phyloP scores from a whole-genome alignment of 495 filamentous ascomycete genomes.

The Hypomontagnella monticulosa region DNA sequence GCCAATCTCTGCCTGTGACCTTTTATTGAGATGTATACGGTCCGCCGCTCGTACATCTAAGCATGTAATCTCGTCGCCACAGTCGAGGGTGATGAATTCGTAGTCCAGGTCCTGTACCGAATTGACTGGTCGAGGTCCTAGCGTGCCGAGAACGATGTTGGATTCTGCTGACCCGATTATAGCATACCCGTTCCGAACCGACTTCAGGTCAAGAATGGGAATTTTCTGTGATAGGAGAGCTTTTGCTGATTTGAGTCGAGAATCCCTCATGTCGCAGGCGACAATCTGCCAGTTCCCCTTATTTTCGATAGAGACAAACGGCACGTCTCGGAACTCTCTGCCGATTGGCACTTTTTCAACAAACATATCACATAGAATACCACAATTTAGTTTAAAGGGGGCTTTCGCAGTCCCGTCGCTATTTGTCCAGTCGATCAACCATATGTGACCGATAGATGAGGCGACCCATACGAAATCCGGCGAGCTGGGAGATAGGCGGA shows the following conservation, averaged over 20 bases:
- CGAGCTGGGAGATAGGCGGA: constrained; percentile 66
- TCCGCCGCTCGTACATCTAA: constrained; percentile 59
- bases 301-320: constrained; percentile 51
- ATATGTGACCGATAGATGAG: constrained; percentile 70
- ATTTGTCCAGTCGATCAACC: constrained; percentile 79
- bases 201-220: constrained; percentile 47
- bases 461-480: constrained; percentile 74
- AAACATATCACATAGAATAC: constrained; percentile 49
- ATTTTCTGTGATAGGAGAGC: constrained; percentile 46
- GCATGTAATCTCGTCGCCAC: constrained; percentile 64
- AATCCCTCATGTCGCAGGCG: constrained; percentile 49
- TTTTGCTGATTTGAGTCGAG: constrained; percentile 36
- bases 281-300: constrained; percentile 52
- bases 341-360: constrained; percentile 53
- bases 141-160: constrained; percentile 40
- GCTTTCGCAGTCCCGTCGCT: constrained; percentile 57
- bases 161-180: constrained; percentile 37
- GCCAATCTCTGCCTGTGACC: constrained; percentile 49
- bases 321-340: constrained; percentile 51
- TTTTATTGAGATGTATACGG: constrained; percentile 44
- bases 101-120: constrained; percentile 54
- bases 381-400: constrained; percentile 43
- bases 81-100: constrained; percentile 60
- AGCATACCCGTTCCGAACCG: constrained; percentile 32
- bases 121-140: constrained; percentile 13